Percentiles rank a stretch among this genome's conserved stretches.
These are phyloP conservation scores for Datisca glomerata DNA, from an alignment of 306 rosid genomes.

Conservation along the genomic window DNA sequence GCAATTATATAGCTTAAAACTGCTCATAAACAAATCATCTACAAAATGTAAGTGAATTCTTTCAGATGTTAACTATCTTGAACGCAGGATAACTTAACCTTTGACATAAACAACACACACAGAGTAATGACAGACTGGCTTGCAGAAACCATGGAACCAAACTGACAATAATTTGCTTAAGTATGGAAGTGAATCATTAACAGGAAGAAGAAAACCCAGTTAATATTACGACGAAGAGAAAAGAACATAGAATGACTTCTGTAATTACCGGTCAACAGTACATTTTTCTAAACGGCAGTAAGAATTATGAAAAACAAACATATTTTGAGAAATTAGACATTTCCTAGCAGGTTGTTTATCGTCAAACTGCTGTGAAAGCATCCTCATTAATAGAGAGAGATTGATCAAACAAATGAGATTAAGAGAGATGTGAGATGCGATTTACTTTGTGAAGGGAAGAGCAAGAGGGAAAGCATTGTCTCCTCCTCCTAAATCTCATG, in stretches of 20 bases:
- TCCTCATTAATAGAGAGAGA: no score
- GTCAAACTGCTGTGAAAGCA: no score
- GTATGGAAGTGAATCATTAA: not conserved
- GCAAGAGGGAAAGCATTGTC: slow-evolving; percentile 81
- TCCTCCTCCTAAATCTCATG: slow-evolving; percentile 82
- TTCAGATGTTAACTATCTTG: not conserved
- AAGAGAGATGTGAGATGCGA: slow-evolving; percentile 6
- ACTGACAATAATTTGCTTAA: not conserved
- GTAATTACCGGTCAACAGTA: no score
- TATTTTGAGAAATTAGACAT: slow-evolving; percentile 3
- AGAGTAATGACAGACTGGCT: no score
- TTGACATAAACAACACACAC: no score
- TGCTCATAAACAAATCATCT: not conserved
- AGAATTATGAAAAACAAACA: not conserved
- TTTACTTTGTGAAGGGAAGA: slow-evolving; percentile 65
- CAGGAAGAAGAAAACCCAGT: slow-evolving; percentile 1
- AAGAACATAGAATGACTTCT: no score
- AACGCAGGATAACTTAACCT: slow-evolving; percentile 1
- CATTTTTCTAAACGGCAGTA: no score
- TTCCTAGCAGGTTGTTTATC: no score
- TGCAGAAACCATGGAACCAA: not conserved
- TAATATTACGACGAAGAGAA: not conserved
- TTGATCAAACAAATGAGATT: no score
- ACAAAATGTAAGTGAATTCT: no score
- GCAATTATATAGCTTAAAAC: not conserved